Base-by-base conservation (phyloP, 441 rosid species). In the California macrophylla region DNA sequence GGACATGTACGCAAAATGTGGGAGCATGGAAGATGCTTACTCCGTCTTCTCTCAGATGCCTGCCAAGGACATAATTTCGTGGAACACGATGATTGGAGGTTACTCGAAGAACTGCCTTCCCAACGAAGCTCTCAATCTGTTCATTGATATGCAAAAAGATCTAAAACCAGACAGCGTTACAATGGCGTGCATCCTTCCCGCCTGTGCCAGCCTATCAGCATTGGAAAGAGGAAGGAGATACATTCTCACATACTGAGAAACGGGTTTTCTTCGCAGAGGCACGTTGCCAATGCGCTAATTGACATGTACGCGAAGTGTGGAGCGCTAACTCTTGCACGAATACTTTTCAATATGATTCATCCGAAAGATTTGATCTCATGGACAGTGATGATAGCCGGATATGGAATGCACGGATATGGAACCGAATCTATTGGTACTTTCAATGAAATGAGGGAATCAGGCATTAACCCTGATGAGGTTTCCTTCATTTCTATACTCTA, bases 1-100 rank as follows among this genome's bases (percentile, higher is more conserved):
- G 87, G 91, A 90, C 71, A 86, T 86, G 91, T 90, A 90, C 76
- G 85, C 91, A 1, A 90, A 86, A 82, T 90, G 96, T 75, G 91
- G 93, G 81, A 87, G 82, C 80, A 85, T 90, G 86, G 68, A 60
- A 71, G 89, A 83, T 21, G 93, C 90, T 21, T 70, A 81, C 68
- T 68, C 32, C 13, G 86, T 87, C 16, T 86, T 87, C 71, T 71
- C 71, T 4, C 70, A 75, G 68, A 86, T 88, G 87, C 81, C 71
- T n/a, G 76, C 30, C 20, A 88, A 82, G 77, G 94, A 90, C 74
- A 80, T 79, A 6, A 65, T 87, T 69, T 85, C 94, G 25, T 87
- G 97, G 97, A 87, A 91, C 75, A 84, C 90, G 3, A 76, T 87
- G 81, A 84, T 88, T 18, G 91, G 91, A 15, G 94, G 94, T 45